Base-by-base conservation (phyloP, 257 asterid species). In the Linderniella brevidens region DNA sequence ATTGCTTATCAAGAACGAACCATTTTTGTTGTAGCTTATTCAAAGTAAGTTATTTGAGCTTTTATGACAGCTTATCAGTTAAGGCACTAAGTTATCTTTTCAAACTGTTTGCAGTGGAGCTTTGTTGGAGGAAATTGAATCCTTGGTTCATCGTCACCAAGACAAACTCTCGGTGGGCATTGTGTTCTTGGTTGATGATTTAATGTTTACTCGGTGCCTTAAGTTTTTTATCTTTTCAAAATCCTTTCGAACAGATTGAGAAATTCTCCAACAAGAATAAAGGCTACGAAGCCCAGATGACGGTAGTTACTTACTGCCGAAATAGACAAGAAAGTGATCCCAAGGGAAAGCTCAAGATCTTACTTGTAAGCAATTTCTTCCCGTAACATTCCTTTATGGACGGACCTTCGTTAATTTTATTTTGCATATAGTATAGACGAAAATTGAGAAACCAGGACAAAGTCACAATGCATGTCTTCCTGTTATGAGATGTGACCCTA, bases 111-210 rank as follows among this genome's bases (percentile, higher is more conserved):
- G 36, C 71, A 88, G 98, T 49, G 98, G 82, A 54, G 82, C 92
- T 56, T 54, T 88, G 64, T 18, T 78, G 70, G 94, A 80, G 45
- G 95, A 88, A 64, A 77, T 88, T 35, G 92, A 74, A 63, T 67
- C 94, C 19, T 67, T 88, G 71, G 98, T 84, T 56, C 93, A 76
- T 62, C 93, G 95, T 17, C 98, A 88, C 71, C 69, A 77, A 14
- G 93, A 82, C 63, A 84, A 68, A 76, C 92, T 88, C 65, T 78
- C 92, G 25, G 98, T 88, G 65, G 36, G 86, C 64, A 38, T 65
- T 56, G 15, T 57, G 50, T 48, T 65, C 45, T 47, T 61, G 36
- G 35, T 46, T 11, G 19, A 17, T 40, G 14, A 13, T 13, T 43
- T 43, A 8, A 43, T 43, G 48, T 9, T 9, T 43, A 43, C 18